Conservation (phyloP, 257 asterid genomes). For the Anisodus acutangulus region DNA sequence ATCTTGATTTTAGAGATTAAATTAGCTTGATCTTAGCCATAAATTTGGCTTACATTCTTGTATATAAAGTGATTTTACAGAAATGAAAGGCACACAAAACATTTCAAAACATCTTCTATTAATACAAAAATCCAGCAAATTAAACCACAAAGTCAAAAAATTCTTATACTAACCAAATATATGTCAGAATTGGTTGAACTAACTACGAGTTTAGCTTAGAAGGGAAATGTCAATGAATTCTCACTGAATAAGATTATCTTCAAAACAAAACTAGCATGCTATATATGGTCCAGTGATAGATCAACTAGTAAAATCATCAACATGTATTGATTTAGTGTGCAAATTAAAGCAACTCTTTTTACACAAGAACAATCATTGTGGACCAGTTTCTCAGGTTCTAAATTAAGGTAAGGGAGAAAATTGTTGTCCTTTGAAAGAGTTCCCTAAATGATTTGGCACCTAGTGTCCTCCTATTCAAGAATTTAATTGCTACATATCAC, state of each 20-base stretch:
- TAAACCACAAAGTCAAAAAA: background rate
- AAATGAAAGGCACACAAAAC: too few species aligned
- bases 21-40: too few species aligned
- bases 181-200: background rate
- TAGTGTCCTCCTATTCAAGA: constrained; percentile 25
- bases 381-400: background rate
- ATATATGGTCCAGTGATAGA: too few species aligned
- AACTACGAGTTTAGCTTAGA: background rate
- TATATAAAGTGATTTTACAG: too few species aligned
- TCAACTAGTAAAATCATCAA: background rate
- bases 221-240: background rate
- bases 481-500: constrained; percentile 34
- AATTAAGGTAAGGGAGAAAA: background rate
- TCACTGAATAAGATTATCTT: background rate
- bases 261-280: too few species aligned
- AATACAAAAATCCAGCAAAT: background rate
- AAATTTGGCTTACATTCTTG: too few species aligned
- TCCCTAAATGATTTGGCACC: constrained; percentile 11
- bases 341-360: background rate
- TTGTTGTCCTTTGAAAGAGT: constrained; percentile 14
- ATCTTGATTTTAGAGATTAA: too few species aligned
- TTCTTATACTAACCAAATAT: background rate
- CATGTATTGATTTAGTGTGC: background rate
- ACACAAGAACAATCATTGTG: background rate
- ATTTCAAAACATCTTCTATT: too few species aligned